Evolutionary conservation across 306 rosid species (phyloP).

Genomic region (Dalbergia cochinchinensis): DNA sequence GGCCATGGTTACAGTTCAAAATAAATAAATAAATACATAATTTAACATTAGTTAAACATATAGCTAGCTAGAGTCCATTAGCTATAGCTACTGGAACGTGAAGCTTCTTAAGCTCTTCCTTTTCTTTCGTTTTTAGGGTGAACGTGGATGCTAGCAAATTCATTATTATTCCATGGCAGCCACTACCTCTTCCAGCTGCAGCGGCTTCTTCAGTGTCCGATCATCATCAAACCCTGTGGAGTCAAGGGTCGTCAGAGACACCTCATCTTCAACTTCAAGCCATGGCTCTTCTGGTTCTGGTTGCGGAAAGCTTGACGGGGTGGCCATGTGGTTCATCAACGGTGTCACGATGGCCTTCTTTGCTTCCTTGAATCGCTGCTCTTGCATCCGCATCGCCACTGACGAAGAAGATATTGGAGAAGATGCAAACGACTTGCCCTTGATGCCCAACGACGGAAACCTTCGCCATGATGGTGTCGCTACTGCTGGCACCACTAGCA

Average conservation of each 20-base stretch:
- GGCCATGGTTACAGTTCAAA: too few species aligned
- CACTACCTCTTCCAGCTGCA: conserved; percentile 62
- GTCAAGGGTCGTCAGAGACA: conserved; percentile 43
- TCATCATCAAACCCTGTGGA: conserved; percentile 54
- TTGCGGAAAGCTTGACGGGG: conserved; percentile 72
- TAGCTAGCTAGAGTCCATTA: conserved; percentile 11
- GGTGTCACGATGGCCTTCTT: conserved; percentile 73
- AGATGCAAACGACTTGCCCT: conserved; percentile 72
- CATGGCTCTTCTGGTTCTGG: conserved; percentile 44
- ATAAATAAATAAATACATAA: not conserved
- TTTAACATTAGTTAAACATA: not conserved
- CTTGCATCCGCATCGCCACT: conserved; percentile 82
- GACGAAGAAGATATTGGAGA: conserved; percentile 65
- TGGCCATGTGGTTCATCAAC: conserved; percentile 80
- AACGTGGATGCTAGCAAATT: conserved; percentile 28
- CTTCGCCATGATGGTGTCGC: conserved; percentile 49
- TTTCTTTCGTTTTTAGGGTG: not conserved
- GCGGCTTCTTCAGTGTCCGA: conserved; percentile 60
- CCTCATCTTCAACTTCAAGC: conserved; percentile 46
- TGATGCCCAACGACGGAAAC: conserved; percentile 75
- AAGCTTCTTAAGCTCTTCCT: conserved; percentile 46
- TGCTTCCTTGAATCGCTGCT: conserved; percentile 74
- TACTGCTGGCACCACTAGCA: conserved; percentile 39
- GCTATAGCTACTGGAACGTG: not conserved
- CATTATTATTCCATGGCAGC: conserved; percentile 60